phyloP scores from a whole-genome alignment of 495 filamentous ascomycete species.

The Pyrenula aspistea region DNA sequence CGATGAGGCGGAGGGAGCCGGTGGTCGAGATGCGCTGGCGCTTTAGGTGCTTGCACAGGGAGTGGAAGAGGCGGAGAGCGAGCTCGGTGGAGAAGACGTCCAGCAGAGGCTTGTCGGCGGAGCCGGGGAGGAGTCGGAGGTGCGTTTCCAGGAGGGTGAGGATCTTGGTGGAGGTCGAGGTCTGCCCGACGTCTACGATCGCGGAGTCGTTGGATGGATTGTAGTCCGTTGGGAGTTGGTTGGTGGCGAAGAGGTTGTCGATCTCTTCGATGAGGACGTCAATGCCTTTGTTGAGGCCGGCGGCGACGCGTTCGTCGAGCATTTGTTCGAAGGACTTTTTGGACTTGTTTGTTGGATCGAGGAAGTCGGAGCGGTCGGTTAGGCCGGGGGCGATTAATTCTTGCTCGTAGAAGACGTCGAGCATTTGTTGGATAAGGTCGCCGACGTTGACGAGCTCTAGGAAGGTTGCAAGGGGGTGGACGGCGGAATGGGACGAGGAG shows the following conservation, averaged over 20 bases:
- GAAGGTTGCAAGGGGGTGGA: slow-evolving; percentile 89
- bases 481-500: slow-evolving; percentile 45
- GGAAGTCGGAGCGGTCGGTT: slow-evolving; percentile 84
- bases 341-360: slow-evolving; percentile 79
- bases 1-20: slow-evolving; percentile 85
- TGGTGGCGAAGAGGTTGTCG: slow-evolving; percentile 85
- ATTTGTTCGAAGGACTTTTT: slow-evolving; percentile 99
- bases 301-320: slow-evolving; percentile 93
- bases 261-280: slow-evolving; percentile 98
- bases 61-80: slow-evolving; percentile 78
- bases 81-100: slow-evolving; percentile 99
- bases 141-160: slow-evolving; percentile 80
- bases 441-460: slow-evolving; percentile 96
- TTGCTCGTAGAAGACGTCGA: slow-evolving; percentile 97
- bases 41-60: slow-evolving; percentile 93
- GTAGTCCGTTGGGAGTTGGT: slow-evolving; percentile 78
- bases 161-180: slow-evolving; percentile 61
- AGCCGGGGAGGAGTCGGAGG: slow-evolving; percentile 81
- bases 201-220: slow-evolving; percentile 53
- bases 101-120: slow-evolving; percentile 91
- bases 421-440: slow-evolving; percentile 97
- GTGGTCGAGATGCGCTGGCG: slow-evolving; percentile 83
- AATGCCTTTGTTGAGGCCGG: slow-evolving; percentile 92
- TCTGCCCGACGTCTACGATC: slow-evolving; percentile 69
- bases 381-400: slow-evolving; percentile 74